Conservation (phyloP, 305 asterid genomes). For the Fraxinus latifolia region DNA sequence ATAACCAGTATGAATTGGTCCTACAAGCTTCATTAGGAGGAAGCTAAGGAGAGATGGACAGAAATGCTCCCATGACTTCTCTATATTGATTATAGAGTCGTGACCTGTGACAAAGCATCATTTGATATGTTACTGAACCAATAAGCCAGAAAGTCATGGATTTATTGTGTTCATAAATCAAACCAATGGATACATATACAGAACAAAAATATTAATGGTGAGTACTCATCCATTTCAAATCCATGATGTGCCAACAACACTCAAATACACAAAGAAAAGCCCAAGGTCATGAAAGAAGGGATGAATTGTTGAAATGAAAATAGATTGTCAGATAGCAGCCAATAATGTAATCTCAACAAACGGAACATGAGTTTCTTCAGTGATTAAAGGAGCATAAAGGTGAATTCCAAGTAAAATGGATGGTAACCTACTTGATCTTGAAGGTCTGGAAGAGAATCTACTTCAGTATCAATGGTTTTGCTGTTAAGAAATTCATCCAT, state of each 20-base stretch:
- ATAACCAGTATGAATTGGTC: not conserved
- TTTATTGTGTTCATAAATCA: not conserved
- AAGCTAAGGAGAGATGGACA: not conserved
- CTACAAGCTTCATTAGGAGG: not conserved
- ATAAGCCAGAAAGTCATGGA: not conserved
- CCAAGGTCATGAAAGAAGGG: not conserved
- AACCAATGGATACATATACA: not conserved
- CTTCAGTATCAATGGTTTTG: constrained; percentile 54
- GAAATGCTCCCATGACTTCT: not conserved
- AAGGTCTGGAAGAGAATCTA: constrained; percentile 75
- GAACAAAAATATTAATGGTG: not conserved
- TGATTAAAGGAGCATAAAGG: not conserved
- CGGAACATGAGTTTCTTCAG: constrained; percentile 1
- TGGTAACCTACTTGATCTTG: constrained; percentile 67
- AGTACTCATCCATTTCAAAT: not conserved
- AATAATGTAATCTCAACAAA: not conserved
- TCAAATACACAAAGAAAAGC: not conserved
- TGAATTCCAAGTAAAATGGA: constrained; percentile 19
- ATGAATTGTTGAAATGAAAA: constrained; percentile 2
- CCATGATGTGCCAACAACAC: not conserved
- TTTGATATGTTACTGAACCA: not conserved
- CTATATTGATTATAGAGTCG: not conserved
- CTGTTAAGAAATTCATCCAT: constrained; percentile 52
- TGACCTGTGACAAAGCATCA: not conserved
- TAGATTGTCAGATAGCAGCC: not conserved